phyloP scores from a whole-genome alignment of 2,329 filamentous ascomycete species.

The Didymella arachidicola region DNA sequence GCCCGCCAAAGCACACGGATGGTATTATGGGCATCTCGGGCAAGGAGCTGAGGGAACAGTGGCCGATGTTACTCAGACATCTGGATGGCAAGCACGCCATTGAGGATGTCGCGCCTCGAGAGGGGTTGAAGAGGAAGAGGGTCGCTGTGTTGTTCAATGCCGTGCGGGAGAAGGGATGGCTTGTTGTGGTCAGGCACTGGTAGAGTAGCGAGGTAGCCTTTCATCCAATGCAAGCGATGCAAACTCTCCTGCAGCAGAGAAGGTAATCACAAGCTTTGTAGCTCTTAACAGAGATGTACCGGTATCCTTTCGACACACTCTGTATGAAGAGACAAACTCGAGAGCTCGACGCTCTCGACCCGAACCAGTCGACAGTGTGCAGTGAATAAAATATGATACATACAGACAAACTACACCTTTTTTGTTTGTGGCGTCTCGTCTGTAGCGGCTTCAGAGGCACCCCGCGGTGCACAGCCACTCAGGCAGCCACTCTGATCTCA shows the following conservation, averaged over 20 bases:
- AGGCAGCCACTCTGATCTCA: conserved; percentile 24
- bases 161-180: conserved; percentile 73
- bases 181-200: conserved; percentile 53
- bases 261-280: background rate
- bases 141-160: conserved; percentile 64
- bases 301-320: too few relatives aligned
- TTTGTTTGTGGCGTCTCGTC: background rate
- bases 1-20: conserved; percentile 33
- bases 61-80: conserved; percentile 80
- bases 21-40: conserved; percentile 31
- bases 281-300: too few relatives aligned
- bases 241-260: background rate
- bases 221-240: background rate
- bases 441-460: conserved; percentile 5
- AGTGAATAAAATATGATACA: too few relatives aligned
- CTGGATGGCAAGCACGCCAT: conserved; percentile 86
- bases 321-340: too few relatives aligned
- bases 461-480: conserved; percentile 20
- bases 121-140: conserved; percentile 82
- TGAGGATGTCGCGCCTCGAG: conserved; percentile 84
- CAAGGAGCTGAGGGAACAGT: conserved; percentile 65
- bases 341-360: too few relatives aligned
- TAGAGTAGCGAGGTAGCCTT: conserved; percentile 18
- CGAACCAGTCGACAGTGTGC: background rate
- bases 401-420: background rate